A percentile compares a stretch with the other conserved stretches of the same genome.
Conservation (phyloP, 2,329 filamentous ascomycete species). For the Fusarium camptoceras region DNA sequence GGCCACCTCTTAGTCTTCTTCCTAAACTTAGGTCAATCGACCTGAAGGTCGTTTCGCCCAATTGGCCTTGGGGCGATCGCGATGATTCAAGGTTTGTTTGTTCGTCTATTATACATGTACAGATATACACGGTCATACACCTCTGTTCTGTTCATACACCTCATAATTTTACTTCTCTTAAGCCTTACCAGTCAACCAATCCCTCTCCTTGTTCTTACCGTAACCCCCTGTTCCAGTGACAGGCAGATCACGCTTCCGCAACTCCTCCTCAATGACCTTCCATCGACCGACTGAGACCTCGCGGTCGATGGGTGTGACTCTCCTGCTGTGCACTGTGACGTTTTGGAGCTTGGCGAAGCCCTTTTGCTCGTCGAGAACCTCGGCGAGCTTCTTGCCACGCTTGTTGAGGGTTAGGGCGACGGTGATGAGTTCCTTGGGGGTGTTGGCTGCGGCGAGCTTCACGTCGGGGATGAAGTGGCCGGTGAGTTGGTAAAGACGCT, state of each 20-base stretch:
- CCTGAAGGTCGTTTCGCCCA: too few relatives aligned
- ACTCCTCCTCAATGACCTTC: slow-evolving; percentile 82
- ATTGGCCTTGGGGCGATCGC: too few relatives aligned
- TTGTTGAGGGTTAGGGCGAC: slow-evolving; percentile 66
- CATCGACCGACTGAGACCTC: slow-evolving; percentile 79
- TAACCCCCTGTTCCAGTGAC: slow-evolving; percentile 60
- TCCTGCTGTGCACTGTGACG: slow-evolving; percentile 72
- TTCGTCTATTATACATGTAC: slow-evolving; percentile 50
- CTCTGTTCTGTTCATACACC: slow-evolving; percentile 21
- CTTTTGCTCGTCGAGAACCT: slow-evolving; percentile 64
- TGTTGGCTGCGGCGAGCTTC: slow-evolving; percentile 67
- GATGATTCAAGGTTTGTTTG: slow-evolving; percentile 38
- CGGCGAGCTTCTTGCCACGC: slow-evolving; percentile 70
- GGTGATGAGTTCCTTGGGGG: slow-evolving; percentile 65
- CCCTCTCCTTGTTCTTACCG: slow-evolving; percentile 57
- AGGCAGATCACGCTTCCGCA: slow-evolving; percentile 71
- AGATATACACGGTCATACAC: slow-evolving; percentile 48
- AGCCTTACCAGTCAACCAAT: slow-evolving; percentile 56
- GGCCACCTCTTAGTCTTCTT: not conserved
- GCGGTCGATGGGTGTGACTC: slow-evolving; percentile 77
- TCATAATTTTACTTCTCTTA: slow-evolving; percentile 37
- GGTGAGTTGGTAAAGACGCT: slow-evolving; percentile 85
- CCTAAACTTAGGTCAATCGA: too few relatives aligned
- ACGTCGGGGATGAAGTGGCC: slow-evolving; percentile 80
- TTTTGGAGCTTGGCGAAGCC: slow-evolving; percentile 70